Conservation (phyloP, 2,329 filamentous ascomycete genomes). For the Proliferodiscus dingleyae region DNA sequence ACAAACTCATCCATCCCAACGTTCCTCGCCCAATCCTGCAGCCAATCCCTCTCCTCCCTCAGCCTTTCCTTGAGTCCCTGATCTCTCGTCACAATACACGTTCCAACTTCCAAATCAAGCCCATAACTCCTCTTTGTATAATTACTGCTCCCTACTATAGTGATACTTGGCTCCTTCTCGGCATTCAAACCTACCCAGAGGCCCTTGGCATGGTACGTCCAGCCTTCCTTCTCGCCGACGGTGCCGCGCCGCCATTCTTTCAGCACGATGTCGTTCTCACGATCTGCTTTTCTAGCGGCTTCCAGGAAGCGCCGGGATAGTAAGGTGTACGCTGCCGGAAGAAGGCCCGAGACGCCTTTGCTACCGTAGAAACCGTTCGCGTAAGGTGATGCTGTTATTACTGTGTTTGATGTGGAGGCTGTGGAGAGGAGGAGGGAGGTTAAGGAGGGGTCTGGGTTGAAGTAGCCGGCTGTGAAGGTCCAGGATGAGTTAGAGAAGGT, state of each 20-base stretch:
- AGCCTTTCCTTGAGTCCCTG: conserved; percentile 64
- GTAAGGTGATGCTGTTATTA: conserved; percentile 87
- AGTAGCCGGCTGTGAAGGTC: conserved; percentile 98
- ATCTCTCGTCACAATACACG: conserved; percentile 77
- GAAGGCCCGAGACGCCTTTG: conserved; percentile 79
- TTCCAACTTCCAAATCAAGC: conserved; percentile 85
- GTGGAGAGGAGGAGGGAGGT: conserved; percentile 75
- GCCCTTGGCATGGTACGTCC: conserved; percentile 98
- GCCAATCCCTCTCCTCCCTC: conserved; percentile 73
- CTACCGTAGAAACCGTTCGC: conserved; percentile 95
- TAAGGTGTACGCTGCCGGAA: conserved; percentile 88
- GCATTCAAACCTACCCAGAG: conserved; percentile 78
- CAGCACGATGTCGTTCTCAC: conserved; percentile 59
- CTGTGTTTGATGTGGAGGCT: conserved; percentile 64
- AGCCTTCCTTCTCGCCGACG: conserved; percentile 74
- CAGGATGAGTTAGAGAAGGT: conserved; percentile 68
- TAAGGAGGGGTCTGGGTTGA: conserved; percentile 87
- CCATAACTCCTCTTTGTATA: conserved; percentile 94
- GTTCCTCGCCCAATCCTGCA: conserved; percentile 67
- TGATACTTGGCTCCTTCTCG: conserved; percentile 66
- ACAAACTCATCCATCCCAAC: conserved; percentile 76
- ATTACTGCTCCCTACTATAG: conserved; percentile 85
- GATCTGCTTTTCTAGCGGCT: conserved; percentile 30
- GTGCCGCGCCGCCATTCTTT: conserved; percentile 86
- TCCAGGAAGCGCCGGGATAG: conserved; percentile 76